Conservation (phyloP, 345 rosid species). For the Schrenkiella parvula region DNA sequence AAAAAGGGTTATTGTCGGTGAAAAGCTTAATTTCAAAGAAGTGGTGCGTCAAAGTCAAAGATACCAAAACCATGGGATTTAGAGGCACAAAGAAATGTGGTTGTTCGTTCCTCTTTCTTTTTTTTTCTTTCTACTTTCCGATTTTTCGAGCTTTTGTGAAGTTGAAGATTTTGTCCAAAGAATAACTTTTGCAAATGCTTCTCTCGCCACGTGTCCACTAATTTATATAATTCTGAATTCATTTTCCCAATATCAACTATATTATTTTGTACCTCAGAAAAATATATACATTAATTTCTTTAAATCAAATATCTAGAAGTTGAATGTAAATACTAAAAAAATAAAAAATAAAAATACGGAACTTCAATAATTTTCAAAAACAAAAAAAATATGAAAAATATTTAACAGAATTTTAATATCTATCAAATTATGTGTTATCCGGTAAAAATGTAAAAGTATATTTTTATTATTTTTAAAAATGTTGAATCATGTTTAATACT, state of each 20-base stretch:
- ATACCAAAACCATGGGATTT: constrained; percentile 27
- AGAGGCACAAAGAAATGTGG: constrained; percentile 22
- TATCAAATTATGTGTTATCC: too few species aligned
- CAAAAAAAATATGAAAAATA: not conserved
- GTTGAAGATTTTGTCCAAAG: constrained; percentile 31
- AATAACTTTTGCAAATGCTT: constrained; percentile 24
- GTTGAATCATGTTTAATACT: too few species aligned
- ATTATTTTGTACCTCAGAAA: too few species aligned
- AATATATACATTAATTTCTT: too few species aligned
- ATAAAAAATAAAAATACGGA: too few species aligned
- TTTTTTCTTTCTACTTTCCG: not conserved
- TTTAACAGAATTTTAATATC: too few species aligned
- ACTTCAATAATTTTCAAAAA: too few species aligned
- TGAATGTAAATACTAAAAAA: too few species aligned
- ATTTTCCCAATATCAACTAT: not conserved
- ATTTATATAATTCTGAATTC: not conserved
- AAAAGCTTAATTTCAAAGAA: constrained; percentile 13
- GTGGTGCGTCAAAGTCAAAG: constrained; percentile 29
- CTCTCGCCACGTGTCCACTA: constrained; percentile 7
- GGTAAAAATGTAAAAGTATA: too few species aligned
- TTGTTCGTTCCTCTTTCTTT: not conserved
- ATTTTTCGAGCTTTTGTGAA: constrained; percentile 33
- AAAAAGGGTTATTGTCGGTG: constrained; percentile 15
- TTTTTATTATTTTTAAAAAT: too few species aligned
- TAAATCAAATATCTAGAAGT: too few species aligned